Evolutionary conservation across 768 basidiomycete species (phyloP), one percentile per base, ranked within the genome.

Genomic region (Lentinus brumalis): DNA sequence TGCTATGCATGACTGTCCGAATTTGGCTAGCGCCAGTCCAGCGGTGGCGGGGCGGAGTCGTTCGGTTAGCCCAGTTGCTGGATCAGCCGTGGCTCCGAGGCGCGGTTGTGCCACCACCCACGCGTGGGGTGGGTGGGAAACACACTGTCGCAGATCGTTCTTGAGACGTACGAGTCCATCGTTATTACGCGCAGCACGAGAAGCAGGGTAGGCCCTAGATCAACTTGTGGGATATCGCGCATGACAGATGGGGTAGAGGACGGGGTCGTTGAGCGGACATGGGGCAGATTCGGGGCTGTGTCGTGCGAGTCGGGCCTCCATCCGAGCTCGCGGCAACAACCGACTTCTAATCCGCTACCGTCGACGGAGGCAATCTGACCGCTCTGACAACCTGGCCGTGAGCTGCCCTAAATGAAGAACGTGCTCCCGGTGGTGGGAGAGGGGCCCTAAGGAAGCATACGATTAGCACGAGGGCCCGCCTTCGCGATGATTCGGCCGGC

Each of bases 401-500:
- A 40, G 54, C 41, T 12, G 53, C 45, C 52, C 21, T 29, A 11
- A 35, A 53, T 21, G 47, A 47, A 42, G 5, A 51, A 51, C 56
- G 60, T 56, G 31, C 42, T 56, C 30, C 53, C 32, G 35, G 40
- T 38, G 40, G 50, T 49, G 40, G 32, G 53, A n/a, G 32, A 55
- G 61, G 35, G 35, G 35, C 35, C 56, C 30, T 56, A 56, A 26
- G 41, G 60, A 61, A 61, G 55, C 42, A 52, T 42, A 38, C 41
- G 55, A 44, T 29, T 50, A 61, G 26, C 60, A 52, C 56, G 51
- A 57, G 56, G 61, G 53, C 46, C 44, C 3, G 40, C 46, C 56
- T 62, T 62, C 61, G 35, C 46, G 61, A 57, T 62, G 42, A 52
- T 59, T 59, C 50, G 49, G 44, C 47, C 31, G 39, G 18, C 35